phyloP scores from a whole-genome alignment of 1,284 basidiomycete species.

The Cyathus pygmaeus region DNA sequence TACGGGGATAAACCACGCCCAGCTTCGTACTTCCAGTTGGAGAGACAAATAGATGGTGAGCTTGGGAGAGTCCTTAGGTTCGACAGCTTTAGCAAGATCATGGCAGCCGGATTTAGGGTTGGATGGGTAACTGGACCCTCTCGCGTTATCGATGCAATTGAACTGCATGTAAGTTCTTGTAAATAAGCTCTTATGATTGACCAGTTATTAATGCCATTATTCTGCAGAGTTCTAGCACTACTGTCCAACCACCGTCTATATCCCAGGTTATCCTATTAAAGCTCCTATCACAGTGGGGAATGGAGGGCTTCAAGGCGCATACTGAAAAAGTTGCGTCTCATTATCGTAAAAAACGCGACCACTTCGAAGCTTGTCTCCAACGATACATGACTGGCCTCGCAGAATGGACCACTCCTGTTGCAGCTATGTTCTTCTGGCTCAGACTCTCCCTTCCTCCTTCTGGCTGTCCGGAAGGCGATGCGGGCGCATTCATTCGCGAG shows the following conservation, averaged over 20 bases:
- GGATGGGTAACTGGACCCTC: conserved; percentile 85
- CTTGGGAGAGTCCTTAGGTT: conserved; percentile 72
- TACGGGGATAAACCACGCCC: conserved; percentile 59
- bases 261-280: conserved; percentile 78
- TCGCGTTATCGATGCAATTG: conserved; percentile 75
- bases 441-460: conserved; percentile 11
- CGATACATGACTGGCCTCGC: conserved; percentile 78
- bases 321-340: conserved; percentile 75
- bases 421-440: conserved; percentile 88
- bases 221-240: conserved; percentile 67
- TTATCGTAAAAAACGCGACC: conserved; percentile 79
- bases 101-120: conserved; percentile 79
- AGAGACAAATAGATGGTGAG: conserved; percentile 42
- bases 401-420: conserved; percentile 84
- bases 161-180: conserved; percentile 65
- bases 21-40: conserved; percentile 76
- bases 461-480: conserved; percentile 65
- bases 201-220: background rate
- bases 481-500: conserved; percentile 44
- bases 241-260: conserved; percentile 80
- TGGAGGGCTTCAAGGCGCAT: conserved; percentile 80
- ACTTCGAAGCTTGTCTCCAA: conserved; percentile 78
- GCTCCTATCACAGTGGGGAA: conserved; percentile 79
- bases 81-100: conserved; percentile 86
- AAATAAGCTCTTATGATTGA: no score